phyloP scores from a whole-genome alignment of 768 basidiomycete genomes.

The Udeniomyces megalosporus region DNA sequence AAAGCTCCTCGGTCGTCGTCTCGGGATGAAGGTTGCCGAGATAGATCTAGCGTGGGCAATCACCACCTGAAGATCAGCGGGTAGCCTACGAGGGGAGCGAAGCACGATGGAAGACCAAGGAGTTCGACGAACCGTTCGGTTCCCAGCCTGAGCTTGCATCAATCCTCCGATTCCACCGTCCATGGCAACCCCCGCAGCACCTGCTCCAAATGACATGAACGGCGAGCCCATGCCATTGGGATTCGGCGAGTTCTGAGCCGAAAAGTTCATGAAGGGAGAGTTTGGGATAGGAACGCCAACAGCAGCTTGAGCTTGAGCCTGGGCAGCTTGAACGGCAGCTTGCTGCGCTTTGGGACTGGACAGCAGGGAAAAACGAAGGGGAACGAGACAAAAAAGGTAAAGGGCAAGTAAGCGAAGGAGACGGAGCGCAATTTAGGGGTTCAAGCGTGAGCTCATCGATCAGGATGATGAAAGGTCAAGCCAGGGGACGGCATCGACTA shows the following conservation, averaged over 20 bases:
- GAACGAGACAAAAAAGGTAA: not conserved
- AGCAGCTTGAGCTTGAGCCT: constrained; percentile 30
- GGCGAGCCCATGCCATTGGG: constrained; percentile 17
- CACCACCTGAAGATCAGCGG: not conserved
- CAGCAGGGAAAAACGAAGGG: constrained; percentile 40
- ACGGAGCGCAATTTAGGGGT: not conserved
- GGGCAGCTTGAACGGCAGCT: constrained; percentile 49
- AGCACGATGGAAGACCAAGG: not conserved
- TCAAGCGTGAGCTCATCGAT: no score
- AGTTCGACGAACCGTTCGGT: constrained; percentile 59
- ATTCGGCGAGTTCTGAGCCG: constrained; percentile 19
- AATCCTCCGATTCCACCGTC: constrained; percentile 10
- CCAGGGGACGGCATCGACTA: not conserved
- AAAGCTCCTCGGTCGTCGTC: constrained; percentile 83
- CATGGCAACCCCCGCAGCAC: constrained; percentile 19
- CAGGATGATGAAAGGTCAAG: no score
- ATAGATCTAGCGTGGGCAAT: constrained; percentile 34
- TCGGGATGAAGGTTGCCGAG: constrained; percentile 61
- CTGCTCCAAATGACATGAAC: constrained; percentile 19
- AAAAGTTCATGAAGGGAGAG: constrained; percentile 24
- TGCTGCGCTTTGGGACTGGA: constrained; percentile 57
- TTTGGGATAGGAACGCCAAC: constrained; percentile 22
- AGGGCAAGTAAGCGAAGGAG: not conserved
- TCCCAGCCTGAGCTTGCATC: constrained; percentile 43
- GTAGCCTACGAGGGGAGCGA: not conserved